These are phyloP conservation scores for Colletotrichum salicis DNA, from an alignment of 2,329 filamentous ascomycete genomes.

Conservation along the genomic window DNA sequence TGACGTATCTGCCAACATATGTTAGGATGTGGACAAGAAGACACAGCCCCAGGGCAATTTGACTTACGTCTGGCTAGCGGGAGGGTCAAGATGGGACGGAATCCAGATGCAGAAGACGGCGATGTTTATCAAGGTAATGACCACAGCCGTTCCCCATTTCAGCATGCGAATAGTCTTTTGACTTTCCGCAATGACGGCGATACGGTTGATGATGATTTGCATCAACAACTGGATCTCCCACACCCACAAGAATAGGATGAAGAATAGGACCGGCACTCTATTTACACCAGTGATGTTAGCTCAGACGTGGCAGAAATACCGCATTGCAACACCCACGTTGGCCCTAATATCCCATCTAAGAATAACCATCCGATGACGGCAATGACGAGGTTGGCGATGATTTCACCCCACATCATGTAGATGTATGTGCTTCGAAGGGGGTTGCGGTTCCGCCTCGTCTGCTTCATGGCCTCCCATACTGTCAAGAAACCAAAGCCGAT, in stretches of 20 bases:
- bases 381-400: constrained; percentile 51
- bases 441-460: constrained; percentile 50
- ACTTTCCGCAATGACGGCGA: constrained; percentile 58
- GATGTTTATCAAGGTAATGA: constrained; percentile 62
- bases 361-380: constrained; percentile 53
- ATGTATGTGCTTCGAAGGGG: constrained; percentile 50
- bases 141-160: constrained; percentile 57
- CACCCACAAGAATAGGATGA: constrained; percentile 53
- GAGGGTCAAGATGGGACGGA: constrained; percentile 54
- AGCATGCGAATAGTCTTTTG: constrained; percentile 49
- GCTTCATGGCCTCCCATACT: constrained; percentile 53
- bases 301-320: no score
- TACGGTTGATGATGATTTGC: constrained; percentile 67
- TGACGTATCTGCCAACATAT: constrained; percentile 43
- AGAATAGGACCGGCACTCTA: constrained; percentile 48
- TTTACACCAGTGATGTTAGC: neutral
- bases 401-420: constrained; percentile 59
- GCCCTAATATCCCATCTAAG: constrained; percentile 46
- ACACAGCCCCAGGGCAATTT: neutral
- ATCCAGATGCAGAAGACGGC: constrained; percentile 66
- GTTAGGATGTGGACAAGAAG: neutral
- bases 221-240: constrained; percentile 61
- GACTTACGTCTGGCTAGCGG: constrained; percentile 48
- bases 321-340: constrained; percentile 39
- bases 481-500: constrained; percentile 55